phyloP scores from a whole-genome alignment of 2,329 filamentous ascomycete species.

The Stemphylium beticola region DNA sequence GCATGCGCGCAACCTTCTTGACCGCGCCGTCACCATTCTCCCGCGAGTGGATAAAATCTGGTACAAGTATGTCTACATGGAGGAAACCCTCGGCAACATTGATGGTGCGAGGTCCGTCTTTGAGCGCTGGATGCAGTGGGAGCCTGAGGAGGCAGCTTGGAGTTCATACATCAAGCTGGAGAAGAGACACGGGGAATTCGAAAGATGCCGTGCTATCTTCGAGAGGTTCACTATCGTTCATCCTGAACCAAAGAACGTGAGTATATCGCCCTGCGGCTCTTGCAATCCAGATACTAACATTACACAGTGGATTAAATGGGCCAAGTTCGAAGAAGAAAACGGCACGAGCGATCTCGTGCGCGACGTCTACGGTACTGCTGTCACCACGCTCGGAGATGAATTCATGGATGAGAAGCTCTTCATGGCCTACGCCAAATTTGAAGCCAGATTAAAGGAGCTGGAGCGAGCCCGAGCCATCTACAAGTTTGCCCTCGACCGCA shows the following conservation, averaged over 20 bases:
- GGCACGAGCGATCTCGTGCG: conserved; percentile 90
- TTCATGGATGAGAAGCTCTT: conserved; percentile 97
- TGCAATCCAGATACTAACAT: not conserved
- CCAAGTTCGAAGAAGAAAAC: conserved; percentile 93
- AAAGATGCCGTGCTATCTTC: conserved; percentile 88
- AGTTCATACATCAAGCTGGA: conserved; percentile 95
- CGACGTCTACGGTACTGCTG: conserved; percentile 86
- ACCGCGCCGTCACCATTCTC: conserved; percentile 90
- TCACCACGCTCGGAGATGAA: conserved; percentile 89
- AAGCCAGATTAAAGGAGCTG: conserved; percentile 93
- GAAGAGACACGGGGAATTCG: conserved; percentile 91
- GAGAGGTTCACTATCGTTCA: conserved; percentile 90
- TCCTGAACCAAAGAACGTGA: conserved; percentile 80
- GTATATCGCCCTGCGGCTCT: not conserved
- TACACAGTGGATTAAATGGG: conserved; percentile 80
- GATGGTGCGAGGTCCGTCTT: conserved; percentile 92
- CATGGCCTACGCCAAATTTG: conserved; percentile 92
- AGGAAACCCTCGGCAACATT: conserved; percentile 95
- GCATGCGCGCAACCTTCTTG: conserved; percentile 91
- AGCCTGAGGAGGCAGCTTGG: conserved; percentile 96
- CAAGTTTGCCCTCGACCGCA: conserved; percentile 91
- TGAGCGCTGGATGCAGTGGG: conserved; percentile 98
- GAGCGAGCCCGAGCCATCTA: conserved; percentile 94
- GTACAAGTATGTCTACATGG: conserved; percentile 99
- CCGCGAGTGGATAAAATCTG: conserved; percentile 94